Base-by-base conservation (phyloP, 1,284 basidiomycete species). In the Ceratobasidium sp. region DNA sequence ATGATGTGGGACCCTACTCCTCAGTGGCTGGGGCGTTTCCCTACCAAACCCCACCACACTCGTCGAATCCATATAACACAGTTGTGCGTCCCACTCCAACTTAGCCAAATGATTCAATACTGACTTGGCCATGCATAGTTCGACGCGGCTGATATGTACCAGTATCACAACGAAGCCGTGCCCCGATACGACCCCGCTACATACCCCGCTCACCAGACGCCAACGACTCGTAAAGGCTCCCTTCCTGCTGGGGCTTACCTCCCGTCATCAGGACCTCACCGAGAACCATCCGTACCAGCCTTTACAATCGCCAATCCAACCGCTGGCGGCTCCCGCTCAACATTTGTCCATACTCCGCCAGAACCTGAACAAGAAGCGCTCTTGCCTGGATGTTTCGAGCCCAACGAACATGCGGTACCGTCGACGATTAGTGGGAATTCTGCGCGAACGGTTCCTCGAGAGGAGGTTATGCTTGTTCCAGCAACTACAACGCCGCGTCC, bases 141-240 rank as follows among this genome's bases (percentile, higher is more conserved):
- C 42, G 74, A 76, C 5, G 52, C 65, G 17, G n/a, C 62, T 12
- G 74, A 76, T 23, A 38, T 75, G 12, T 48, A 52, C 26, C 64
- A 76, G 1, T 52, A 76, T 57, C 33, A 38, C 28, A 65, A 40
- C 40, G 74, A 61, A 9, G 42, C 54, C 12, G 74, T 50, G 20
- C 74, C 74, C 9, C 74, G 74, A 6, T 76, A 76, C n/a, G 74
- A 76, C 44, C 40, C 74, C 9, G 40, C 9, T 7, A 46, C 64
- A 38, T 48, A 67, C 40, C 64, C 52, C 9, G 7, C 33, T n/a
- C 50, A 40, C 48, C 52, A 40, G 3, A 13, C 15, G 3, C 40
- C 68, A 7, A 15, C 10, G n/a, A 57, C 5, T 4, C 68, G 54
- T 4, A 70, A 70, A 26, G n/a, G 20, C 3, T 10, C 67, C 9